Base-by-base conservation (phyloP, 73 alveolate genomes). In the Paraurostyla sp. region DNA sequence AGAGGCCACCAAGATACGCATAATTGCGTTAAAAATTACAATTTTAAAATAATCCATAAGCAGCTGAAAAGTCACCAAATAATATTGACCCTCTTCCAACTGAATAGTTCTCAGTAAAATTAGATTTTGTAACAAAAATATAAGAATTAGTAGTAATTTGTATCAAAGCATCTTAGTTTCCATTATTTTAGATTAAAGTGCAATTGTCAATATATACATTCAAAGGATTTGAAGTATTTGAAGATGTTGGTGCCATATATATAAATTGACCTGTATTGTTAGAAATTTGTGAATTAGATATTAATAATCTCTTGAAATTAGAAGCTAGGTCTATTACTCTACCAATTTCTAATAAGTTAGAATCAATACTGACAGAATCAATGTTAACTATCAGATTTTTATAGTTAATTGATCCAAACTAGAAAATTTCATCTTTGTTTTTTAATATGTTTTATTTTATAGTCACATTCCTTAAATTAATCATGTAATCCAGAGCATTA, bases 11-110 rank as follows among this genome's bases (percentile, higher is more conserved):
- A 13, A 36, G 29, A 68, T 68, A 68, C 20, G 83, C 83, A 68
- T 68, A 68, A 68, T 68, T 68, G 6, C 41, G 30, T 11, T 6
- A 9, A 36, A 68, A 68, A 18, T 9, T 36, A 46, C 63, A 68
- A 43, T 62, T 62, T 46, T 36, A 51, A 41, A 30, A 40, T 27
- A 25, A 18, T 15, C 32, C n/a, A 50, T 42, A 51, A 78, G 51
- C 40, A 13, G 51, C 20, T 25, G 29, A 6, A 62, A 59, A 81
- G 36, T 81, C 91, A 9, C 71, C 82, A 81, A 81, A 81, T 7
- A 81, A 20, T 38, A 81, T 36, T 0, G 83, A 32, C 0, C 91
- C 91, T 58, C 91, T 56, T 18, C 91, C 91, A 2, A 49, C 3
- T 23, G 83, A 58, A 29, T 58, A 81, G 52, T 81, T 81, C 25